Evolutionary conservation across 2,329 filamentous ascomycete species (phyloP).

Genomic region (Stagonosporopsis vannaccii): DNA sequence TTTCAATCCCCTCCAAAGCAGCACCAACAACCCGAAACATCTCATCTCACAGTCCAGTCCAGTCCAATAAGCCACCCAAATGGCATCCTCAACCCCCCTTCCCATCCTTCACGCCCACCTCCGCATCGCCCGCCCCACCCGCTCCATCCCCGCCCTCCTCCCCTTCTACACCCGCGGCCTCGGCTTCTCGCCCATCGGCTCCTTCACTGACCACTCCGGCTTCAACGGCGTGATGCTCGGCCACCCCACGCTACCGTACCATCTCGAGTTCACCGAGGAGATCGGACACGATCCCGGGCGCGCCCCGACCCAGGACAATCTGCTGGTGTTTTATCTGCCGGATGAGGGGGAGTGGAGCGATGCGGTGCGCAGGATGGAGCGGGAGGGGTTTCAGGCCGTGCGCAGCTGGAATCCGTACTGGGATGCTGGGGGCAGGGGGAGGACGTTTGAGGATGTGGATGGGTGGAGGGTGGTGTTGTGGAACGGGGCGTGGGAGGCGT

Average conservation of each 20-base stretch:
- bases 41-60: too few relatives aligned
- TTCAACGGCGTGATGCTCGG: constrained; percentile 56
- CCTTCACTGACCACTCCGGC: constrained; percentile 49
- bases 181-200: constrained; percentile 47
- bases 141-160: constrained; percentile 49
- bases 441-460: constrained; percentile 57
- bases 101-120: constrained; percentile 30
- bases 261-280: constrained; percentile 55
- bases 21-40: too few relatives aligned
- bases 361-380: constrained; percentile 47
- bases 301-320: constrained; percentile 54
- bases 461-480: constrained; percentile 56
- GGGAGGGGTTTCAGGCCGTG: constrained; percentile 47
- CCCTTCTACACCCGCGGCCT: constrained; percentile 55
- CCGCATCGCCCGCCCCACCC: constrained; percentile 54
- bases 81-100: neutral
- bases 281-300: constrained; percentile 45
- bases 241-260: constrained; percentile 48
- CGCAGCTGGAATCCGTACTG: constrained; percentile 56
- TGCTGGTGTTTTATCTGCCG: constrained; percentile 56
- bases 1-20: too few relatives aligned
- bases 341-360: constrained; percentile 37
- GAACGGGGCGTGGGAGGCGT: constrained; percentile 31
- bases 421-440: constrained; percentile 50
- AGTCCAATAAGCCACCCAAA: neutral